Base-by-base conservation (phyloP, 306 rosid species). In the Trifolium repens region DNA sequence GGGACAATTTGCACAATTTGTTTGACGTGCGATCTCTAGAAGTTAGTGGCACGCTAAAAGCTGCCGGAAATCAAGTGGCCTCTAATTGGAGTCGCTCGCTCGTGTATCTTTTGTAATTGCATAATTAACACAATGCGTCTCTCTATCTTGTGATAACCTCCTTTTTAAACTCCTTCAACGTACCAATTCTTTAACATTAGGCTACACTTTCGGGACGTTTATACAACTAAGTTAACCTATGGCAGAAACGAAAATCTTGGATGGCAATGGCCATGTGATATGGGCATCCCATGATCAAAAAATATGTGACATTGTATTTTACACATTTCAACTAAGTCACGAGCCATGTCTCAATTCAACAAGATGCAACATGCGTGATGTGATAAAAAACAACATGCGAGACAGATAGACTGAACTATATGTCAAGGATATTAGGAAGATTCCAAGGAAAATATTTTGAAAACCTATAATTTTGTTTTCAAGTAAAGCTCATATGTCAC, bases 51-150 rank as follows among this genome's bases (percentile, higher is more conserved):
- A 90, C 99, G 5, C 72, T 94, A 35, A 86, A 90, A 78, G 96
- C 97, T 14, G 26, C 72, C 0, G 96, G 96, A 67, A 94, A 88
- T 77, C 85, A 92, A 85, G 94, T 90, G 67, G 92, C 97, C 2
- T 90, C 99, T 8, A 94, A 94, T 75, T 94, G 99, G 97, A 94
- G 96, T 81, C 86, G 99, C 54, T 94, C n/a, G n/a, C n/a, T n/a
- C n/a, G n/a, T n/a, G n/a, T n/a, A 74, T 47, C 5, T 26, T 43
- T 59, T 58, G 16, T 73, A 5, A 27, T 63, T 58, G 43, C 30
- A 40, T 26, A 34, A 34, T 34, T 34, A n/a, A n/a, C n/a, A n/a
- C n/a, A n/a, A n/a, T n/a, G n/a, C n/a, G n/a, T n/a, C n/a, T n/a
- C n/a, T n/a, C n/a, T n/a, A n/a, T n/a, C n/a, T n/a, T n/a, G n/a